Conservation (phyloP, 805 yeast species). For the Lachancea mirantina region DNA sequence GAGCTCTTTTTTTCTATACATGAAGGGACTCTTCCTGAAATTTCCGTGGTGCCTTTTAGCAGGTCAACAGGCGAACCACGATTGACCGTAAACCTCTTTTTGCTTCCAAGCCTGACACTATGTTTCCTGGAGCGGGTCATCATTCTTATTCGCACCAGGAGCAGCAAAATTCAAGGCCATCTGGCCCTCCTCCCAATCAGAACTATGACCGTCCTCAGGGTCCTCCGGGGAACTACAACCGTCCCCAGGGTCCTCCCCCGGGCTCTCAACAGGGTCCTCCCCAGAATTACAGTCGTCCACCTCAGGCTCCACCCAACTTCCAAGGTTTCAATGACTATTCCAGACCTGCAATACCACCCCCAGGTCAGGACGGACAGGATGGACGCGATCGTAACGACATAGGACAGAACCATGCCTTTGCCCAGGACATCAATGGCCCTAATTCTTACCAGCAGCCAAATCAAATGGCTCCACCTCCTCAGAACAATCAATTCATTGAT, state of each 20-base stretch:
- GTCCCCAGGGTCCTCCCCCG: slow-evolving; percentile 18
- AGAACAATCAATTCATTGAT: slow-evolving; percentile 18
- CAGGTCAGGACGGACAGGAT: not conserved
- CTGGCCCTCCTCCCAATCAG: slow-evolving; percentile 14
- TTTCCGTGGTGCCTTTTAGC: no score
- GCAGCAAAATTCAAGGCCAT: slow-evolving; percentile 13
- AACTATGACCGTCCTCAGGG: slow-evolving; percentile 5
- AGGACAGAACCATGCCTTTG: slow-evolving; percentile 10
- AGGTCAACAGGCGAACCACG: not conserved
- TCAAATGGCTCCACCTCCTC: slow-evolving; percentile 17
- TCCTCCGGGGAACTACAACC: slow-evolving; percentile 8
- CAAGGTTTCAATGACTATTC: slow-evolving; percentile 3
- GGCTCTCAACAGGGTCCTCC: slow-evolving; percentile 13
- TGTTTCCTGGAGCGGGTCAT: slow-evolving; percentile 32
- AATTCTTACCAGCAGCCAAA: slow-evolving; percentile 18
- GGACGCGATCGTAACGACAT: slow-evolving; percentile 8
- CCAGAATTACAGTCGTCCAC: slow-evolving; percentile 12
- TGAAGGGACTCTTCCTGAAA: no score
- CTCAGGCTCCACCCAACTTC: slow-evolving; percentile 15
- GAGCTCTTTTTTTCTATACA: no score
- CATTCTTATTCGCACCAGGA: slow-evolving; percentile 25
- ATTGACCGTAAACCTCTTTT: not conserved
- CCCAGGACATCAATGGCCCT: slow-evolving; percentile 15
- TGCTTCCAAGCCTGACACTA: not conserved
- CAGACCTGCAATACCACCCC: slow-evolving; percentile 3